Conservation (phyloP, 176 grass and related monocot genomes). For the Lolium rigidum region DNA sequence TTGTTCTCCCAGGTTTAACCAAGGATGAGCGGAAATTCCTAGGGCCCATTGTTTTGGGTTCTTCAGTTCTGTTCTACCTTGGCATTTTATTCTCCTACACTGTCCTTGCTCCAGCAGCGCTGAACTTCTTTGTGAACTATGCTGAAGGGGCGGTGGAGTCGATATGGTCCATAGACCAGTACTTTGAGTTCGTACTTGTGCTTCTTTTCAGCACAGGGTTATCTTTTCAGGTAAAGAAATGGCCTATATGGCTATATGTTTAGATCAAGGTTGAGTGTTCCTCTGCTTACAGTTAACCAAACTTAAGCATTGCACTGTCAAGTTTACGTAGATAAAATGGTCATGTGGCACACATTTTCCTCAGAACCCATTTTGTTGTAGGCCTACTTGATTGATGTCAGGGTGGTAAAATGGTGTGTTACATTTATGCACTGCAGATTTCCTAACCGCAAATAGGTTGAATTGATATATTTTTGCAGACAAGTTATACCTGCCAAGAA, state of each 20-base stretch:
- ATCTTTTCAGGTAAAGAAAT: constrained; percentile 86
- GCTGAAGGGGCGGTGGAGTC: constrained; percentile 98
- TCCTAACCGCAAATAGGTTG: constrained; percentile 8
- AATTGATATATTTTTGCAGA: constrained; percentile 12
- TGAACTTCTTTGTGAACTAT: constrained; percentile 98
- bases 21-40: constrained; percentile 87
- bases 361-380: not conserved
- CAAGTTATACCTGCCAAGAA: not conserved
- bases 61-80: constrained; percentile 91
- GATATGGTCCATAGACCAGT: constrained; percentile 95
- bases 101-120: constrained; percentile 84
- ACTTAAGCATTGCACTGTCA: not conserved
- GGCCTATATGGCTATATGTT: constrained; percentile 18
- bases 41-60: constrained; percentile 94
- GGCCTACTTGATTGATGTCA: not conserved
- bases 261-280: constrained; percentile 21
- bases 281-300: not conserved
- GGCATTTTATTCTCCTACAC: constrained; percentile 93
- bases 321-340: not conserved
- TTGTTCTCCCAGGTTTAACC: constrained; percentile 92
- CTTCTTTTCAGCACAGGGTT: constrained; percentile 97
- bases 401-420: not conserved
- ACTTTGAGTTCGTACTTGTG: constrained; percentile 94
- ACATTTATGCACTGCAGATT: constrained; percentile 13
- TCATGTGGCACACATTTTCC: not conserved